Base-by-base conservation (phyloP, 345 rosid genomes). In the Geranium brycei region DNA sequence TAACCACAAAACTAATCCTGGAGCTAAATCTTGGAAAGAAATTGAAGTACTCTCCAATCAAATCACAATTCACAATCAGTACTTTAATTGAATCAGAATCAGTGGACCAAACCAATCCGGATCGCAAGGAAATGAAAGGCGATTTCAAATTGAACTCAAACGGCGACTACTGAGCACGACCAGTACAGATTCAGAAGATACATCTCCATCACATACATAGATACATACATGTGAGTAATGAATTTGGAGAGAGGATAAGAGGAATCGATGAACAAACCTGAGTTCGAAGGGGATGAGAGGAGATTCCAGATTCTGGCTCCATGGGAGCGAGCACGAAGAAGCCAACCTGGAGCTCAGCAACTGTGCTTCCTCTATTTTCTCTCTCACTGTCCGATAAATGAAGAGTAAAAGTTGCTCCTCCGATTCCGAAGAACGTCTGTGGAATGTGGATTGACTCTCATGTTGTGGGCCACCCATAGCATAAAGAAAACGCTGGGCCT, bases 271-370 rank as follows among this genome's bases (percentile, higher is more conserved):
- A 47, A 55, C 73, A 31, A 64, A 80, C 86, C 75, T 67, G 77
- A 74, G 67, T 72, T 57, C 77, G 69, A 68, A 75, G 58, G 57
- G 77, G 58, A 1, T 71, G 73, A 47, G 53, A 47, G 11, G 53
- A 47, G 69, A 73, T 56, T 71, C 78, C 82, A 67, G 87, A 72
- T 64, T 75, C 82, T 40, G 81, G 57, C 78, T 77, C 80, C 84
- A 78, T 78, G 8, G 15, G 30, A 4, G 65, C 63, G 38, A 28
- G 12, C 40, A 38, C 13, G 57, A 17, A 51, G 63, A 57, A 0
- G 61, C 60, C 31, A 19, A 15, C 57, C 60, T 23, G 62, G 56
- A 31, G 14, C 53, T 51, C 66, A 57, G 31, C 35, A 13, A n/a
- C 59, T 62, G 41, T 59, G 7, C 41, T 35, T 35, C 41, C 41